phyloP scores from a whole-genome alignment of 305 asterid genomes.

The Fraxinus greggii region DNA sequence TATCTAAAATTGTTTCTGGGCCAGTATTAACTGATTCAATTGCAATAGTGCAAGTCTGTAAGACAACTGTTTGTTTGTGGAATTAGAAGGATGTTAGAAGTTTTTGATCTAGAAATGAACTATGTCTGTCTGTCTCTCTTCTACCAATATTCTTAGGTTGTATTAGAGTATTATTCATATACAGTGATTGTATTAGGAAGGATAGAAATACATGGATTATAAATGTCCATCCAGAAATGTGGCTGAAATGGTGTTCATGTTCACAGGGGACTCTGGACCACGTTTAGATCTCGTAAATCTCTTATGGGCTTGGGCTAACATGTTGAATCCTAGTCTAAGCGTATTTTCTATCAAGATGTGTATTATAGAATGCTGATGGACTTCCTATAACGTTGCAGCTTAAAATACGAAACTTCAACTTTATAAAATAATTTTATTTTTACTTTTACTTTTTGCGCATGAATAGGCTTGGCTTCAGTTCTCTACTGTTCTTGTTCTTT shows the following conservation, averaged over 20 bases:
- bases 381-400: background rate
- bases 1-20: slow-evolving; percentile 5
- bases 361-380: background rate
- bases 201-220: background rate
- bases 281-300: background rate
- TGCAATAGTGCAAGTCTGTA: background rate
- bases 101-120: background rate
- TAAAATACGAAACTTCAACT: background rate
- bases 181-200: background rate
- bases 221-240: background rate
- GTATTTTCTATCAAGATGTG: background rate
- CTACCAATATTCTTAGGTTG: background rate
- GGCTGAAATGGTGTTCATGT: background rate
- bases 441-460: background rate
- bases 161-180: background rate
- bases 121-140: background rate
- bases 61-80: background rate
- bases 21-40: background rate
- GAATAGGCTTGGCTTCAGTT: background rate
- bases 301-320: background rate
- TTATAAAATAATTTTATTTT: background rate
- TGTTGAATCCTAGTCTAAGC: background rate
- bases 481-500: background rate
- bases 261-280: background rate
- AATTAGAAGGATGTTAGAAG: background rate